Evolutionary conservation across 2,329 filamentous ascomycete genomes (phyloP).

Genomic region (Intubia oerlemansii): DNA sequence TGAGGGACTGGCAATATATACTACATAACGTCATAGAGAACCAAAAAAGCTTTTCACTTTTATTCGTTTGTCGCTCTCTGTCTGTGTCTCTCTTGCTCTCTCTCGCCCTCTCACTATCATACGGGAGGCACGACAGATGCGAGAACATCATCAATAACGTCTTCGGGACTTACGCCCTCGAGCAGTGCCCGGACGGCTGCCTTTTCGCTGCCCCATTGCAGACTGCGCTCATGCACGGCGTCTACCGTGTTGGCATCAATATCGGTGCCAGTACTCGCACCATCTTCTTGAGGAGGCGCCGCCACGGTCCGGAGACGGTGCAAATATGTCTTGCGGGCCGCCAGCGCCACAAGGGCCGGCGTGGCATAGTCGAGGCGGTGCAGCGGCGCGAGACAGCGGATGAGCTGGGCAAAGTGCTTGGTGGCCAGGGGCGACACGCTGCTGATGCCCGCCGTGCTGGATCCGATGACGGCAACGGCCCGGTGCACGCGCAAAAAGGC

Average conservation of each 20-base stretch:
- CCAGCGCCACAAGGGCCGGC: slow-evolving; percentile 63
- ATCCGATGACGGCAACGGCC: slow-evolving; percentile 36
- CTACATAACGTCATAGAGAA: too few species aligned
- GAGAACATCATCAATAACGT: slow-evolving; percentile 44
- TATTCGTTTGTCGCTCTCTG: too few species aligned
- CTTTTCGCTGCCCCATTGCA: slow-evolving; percentile 79
- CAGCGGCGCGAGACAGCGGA: slow-evolving; percentile 55
- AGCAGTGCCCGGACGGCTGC: slow-evolving; percentile 47
- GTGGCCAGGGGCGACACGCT: slow-evolving; percentile 65
- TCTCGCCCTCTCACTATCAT: too few species aligned
- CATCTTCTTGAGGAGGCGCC: slow-evolving; percentile 21
- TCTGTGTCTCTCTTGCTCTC: too few species aligned
- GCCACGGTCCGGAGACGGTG: slow-evolving; percentile 57
- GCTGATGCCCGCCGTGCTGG: slow-evolving; percentile 11
- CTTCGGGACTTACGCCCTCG: slow-evolving; percentile 36
- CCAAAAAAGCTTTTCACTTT: too few species aligned
- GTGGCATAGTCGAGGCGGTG: slow-evolving; percentile 66
- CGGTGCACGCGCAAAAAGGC: slow-evolving; percentile 77
- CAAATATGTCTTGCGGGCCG: slow-evolving; percentile 67
- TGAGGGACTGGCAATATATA: too few species aligned
- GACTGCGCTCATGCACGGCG: slow-evolving; percentile 51
- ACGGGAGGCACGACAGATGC: slow-evolving; percentile 32
- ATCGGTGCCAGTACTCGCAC: too few species aligned
- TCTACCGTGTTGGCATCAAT: too few species aligned
- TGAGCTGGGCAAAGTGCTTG: slow-evolving; percentile 49